Conservation (phyloP, 2,329 filamentous ascomycete genomes). For the Neodidymelliopsis sp. region DNA sequence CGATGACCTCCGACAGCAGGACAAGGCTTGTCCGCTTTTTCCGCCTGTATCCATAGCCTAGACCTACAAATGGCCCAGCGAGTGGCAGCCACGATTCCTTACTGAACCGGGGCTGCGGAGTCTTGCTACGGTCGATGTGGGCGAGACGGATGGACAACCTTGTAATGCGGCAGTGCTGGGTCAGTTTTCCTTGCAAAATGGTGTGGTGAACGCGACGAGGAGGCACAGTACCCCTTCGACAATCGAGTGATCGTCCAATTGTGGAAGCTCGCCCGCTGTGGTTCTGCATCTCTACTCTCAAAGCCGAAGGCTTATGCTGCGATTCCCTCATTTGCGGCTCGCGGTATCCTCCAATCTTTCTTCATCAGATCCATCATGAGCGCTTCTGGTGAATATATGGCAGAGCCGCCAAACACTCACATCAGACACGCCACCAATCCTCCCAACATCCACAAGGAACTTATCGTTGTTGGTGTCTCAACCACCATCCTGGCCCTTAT, state of each 20-base stretch:
- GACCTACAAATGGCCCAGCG: not conserved
- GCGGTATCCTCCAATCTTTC: not conserved
- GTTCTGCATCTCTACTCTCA: not conserved
- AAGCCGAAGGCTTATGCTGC: not conserved
- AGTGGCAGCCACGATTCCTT: not conserved
- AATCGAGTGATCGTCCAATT: not conserved
- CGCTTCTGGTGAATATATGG: not conserved
- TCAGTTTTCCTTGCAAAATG: not conserved
- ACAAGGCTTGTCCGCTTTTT: not conserved
- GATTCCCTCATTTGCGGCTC: not conserved
- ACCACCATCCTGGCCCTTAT: constrained; percentile 4
- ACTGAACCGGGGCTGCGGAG: not conserved
- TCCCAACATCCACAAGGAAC: not conserved
- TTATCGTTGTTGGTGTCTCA: not conserved
- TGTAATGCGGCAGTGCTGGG: not conserved
- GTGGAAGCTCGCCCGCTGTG: not conserved
- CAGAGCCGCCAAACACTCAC: not conserved
- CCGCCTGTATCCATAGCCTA: not conserved
- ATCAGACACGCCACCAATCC: not conserved
- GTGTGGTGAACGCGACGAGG: not conserved
- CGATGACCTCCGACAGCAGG: not conserved
- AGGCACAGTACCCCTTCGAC: not conserved
- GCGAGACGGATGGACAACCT: not conserved
- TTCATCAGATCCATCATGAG: not conserved
- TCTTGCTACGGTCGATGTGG: not conserved